phyloP scores from a whole-genome alignment of 148 eudicot genomes.

The Euryodendron excelsum region DNA sequence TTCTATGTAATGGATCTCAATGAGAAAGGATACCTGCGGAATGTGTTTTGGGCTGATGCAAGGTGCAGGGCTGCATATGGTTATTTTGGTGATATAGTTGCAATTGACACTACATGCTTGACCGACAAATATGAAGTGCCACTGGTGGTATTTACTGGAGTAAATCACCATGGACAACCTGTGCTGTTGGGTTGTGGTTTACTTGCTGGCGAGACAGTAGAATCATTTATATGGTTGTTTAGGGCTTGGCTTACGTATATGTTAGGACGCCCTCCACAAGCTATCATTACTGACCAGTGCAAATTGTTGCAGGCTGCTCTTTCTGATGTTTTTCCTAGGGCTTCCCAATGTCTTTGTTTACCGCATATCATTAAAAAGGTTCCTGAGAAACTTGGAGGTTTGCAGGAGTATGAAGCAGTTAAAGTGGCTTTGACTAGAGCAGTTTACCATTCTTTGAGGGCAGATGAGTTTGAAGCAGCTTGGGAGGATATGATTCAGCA shows the following conservation, averaged over 20 bases:
- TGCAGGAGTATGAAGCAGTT: conserved; percentile 25
- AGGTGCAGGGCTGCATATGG: conserved; percentile 29
- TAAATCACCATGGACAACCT: conserved; percentile 37
- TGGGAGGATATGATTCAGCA: conserved; percentile 32
- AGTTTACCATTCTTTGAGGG: conserved; percentile 23
- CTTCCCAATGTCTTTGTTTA: conserved; percentile 27
- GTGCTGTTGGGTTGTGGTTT: conserved; percentile 37
- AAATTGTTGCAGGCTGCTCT: conserved; percentile 32
- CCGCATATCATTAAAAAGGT: conserved; percentile 21
- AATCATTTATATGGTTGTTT: conserved; percentile 32
- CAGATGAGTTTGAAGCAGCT: conserved; percentile 37
- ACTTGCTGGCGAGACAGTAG: conserved; percentile 22
- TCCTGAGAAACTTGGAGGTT: conserved; percentile 15
- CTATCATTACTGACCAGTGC: conserved; percentile 15
- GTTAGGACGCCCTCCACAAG: conserved; percentile 35
- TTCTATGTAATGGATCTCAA: conserved; percentile 37
- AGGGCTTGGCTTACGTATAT: conserved; percentile 45
- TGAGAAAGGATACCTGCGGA: conserved; percentile 34
- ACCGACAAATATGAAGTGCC: conserved; percentile 31
- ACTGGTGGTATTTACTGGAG: conserved; percentile 32
- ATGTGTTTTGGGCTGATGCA: conserved; percentile 39
- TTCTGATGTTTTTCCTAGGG: conserved; percentile 37
- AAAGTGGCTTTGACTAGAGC: conserved; percentile 21
- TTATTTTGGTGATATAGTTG: conserved; percentile 35
- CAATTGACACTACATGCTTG: conserved; percentile 28